These are phyloP conservation scores for Posidonia australis DNA, from an alignment of 106 monocot species.

Conservation along the genomic window DNA sequence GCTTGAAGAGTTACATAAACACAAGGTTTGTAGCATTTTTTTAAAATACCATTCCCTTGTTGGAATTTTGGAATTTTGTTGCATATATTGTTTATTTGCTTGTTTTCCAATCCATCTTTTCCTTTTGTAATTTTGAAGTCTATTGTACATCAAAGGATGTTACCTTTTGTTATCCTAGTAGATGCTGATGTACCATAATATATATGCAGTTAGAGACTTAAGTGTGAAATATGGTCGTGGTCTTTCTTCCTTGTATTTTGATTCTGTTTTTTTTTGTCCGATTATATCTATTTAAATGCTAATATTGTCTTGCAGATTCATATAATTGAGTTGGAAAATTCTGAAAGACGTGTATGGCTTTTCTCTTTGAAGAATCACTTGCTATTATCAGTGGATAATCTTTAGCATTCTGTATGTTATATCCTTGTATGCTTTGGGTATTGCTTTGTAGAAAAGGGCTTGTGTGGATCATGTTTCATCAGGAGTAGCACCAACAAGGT, in stretches of 20 bases:
- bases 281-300: neutral
- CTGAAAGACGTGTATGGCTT: neutral
- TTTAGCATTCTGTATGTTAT: neutral
- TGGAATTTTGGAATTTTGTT: neutral
- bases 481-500: neutral
- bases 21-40: conserved; percentile 6
- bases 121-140: no score
- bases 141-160: no score
- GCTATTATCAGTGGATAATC: neutral
- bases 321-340: conserved; percentile 4
- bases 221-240: neutral
- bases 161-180: no score
- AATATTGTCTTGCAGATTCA: conserved; percentile 1
- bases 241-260: neutral
- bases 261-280: neutral
- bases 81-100: neutral
- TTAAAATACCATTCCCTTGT: neutral
- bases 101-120: no score
- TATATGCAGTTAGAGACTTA: no score
- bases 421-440: neutral
- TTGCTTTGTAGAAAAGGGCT: conserved; percentile 11
- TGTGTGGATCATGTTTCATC: neutral
- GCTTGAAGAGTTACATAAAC: conserved; percentile 6
- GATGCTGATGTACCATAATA: no score
- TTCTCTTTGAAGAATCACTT: neutral